Percentiles rank a stretch among this genome's conserved stretches.
Evolutionary conservation across 495 filamentous ascomycete species (phyloP).

Genomic region (Bryoglossum gracile): DNA sequence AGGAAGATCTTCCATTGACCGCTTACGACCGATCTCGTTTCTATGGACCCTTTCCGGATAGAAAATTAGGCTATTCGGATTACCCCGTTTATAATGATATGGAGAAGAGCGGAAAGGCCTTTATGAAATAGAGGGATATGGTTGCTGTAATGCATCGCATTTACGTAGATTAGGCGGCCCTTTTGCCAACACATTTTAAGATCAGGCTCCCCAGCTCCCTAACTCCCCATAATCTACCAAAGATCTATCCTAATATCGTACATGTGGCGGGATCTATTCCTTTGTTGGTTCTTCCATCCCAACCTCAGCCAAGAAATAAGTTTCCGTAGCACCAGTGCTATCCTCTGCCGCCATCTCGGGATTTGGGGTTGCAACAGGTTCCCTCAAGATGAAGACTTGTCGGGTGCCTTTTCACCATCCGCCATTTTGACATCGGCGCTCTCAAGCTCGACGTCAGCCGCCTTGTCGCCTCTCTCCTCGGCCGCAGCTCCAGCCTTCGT

Average conservation of each 20-base stretch:
- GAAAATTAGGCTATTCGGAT: constrained; percentile 56
- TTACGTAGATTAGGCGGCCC: too few relatives aligned
- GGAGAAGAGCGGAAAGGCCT: constrained; percentile 13
- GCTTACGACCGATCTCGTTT: constrained; percentile 53
- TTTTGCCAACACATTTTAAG: too few relatives aligned
- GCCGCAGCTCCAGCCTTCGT: background rate
- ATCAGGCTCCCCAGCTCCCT: background rate
- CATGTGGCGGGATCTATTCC: background rate
- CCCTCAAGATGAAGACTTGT: background rate
- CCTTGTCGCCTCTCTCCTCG: too few relatives aligned
- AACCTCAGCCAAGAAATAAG: background rate
- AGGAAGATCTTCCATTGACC: constrained; percentile 46
- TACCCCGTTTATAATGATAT: constrained; percentile 29
- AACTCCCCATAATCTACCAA: background rate
- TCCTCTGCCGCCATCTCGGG: background rate
- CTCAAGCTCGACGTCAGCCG: background rate
- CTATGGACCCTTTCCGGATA: constrained; percentile 40
- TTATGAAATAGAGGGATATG: constrained; percentile 5
- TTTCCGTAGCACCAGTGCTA: background rate
- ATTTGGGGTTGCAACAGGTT: background rate
- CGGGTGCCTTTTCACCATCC: background rate
- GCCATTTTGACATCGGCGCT: constrained; percentile 10
- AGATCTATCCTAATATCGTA: background rate
- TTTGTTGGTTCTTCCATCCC: background rate
- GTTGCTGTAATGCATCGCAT: too few relatives aligned